Base-by-base conservation (phyloP, 352 stramenopile species). In the Stramenopiles sp. region DNA sequence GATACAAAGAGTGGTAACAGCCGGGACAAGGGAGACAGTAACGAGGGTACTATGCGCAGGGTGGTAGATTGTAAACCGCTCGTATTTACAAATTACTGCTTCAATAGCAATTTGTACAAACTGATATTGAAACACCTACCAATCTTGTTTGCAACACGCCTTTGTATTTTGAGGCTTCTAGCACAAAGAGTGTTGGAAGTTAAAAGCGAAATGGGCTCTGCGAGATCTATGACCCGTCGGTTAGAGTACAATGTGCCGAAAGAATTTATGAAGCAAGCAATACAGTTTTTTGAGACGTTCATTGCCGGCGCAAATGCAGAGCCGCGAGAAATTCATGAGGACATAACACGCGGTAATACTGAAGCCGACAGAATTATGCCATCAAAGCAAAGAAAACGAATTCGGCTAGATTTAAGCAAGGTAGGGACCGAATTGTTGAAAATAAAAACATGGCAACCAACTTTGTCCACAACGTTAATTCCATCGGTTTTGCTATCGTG, bases 361-460 rank as follows among this genome's bases (percentile, higher is more conserved):
- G 14, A 55, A 14, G 39, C 4, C 14, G 4, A 14, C 39, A 55
- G 4, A 55, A 55, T 4, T 14, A 55, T 14, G 14, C 14, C 39
- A 55, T 14, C 39, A 55, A 4, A 55, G 39, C 4, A 55, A 55
- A 55, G 4, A 14, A 55, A 55, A 55, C 71, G 71, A 33, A 78
- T 78, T 14, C 30, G 71, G 4, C 8, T 78, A 14, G 31, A 78
- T 33, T 33, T 78, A 14, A 78, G 4, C 4, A 4, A 14, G 22
- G 4, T 78, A 78, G 71, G 71, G 4, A 33, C 31, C 4, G 14
- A 78, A 33, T 78, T 31, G 30, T 14, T 78, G 14, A 33, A 33
- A 33, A 14, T 78, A 4, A 78, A 78, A 33, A 33, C 71, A 33
- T 78, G 71, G 71, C 71, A 78, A 33, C 71, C 71, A 14, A 78